Conservation (phyloP, 2,329 filamentous ascomycete genomes). For the Talaromyces sp. region DNA sequence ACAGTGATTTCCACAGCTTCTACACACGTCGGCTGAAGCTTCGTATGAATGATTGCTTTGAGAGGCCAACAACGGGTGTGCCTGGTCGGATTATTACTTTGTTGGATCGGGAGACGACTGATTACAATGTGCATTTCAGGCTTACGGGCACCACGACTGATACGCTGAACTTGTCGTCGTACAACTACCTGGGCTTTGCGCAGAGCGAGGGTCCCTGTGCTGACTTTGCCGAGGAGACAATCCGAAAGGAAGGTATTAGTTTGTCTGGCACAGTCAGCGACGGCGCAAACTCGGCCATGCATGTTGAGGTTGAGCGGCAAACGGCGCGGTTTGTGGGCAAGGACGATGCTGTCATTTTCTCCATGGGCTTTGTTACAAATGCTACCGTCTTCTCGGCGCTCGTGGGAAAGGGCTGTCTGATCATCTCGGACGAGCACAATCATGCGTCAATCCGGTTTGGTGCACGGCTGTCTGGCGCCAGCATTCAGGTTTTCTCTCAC, state of each 20-base stretch:
- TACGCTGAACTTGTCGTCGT: conserved; percentile 94
- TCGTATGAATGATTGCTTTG: conserved; percentile 91
- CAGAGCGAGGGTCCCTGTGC: conserved; percentile 94
- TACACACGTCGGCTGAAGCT: conserved; percentile 86
- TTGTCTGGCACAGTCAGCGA: conserved; percentile 74
- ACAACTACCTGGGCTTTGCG: conserved; percentile 96
- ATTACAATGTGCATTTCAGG: conserved; percentile 74
- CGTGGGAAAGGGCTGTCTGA: conserved; percentile 81
- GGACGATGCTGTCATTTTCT: conserved; percentile 87
- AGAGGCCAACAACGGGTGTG: conserved; percentile 81
- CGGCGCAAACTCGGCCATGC: conserved; percentile 75
- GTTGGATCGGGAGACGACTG: conserved; percentile 77
- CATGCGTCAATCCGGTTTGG: conserved; percentile 93
- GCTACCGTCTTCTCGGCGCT: conserved; percentile 87
- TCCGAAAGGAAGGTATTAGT: conserved; percentile 76
- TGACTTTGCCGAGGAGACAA: conserved; percentile 77
- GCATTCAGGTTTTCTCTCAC: conserved; percentile 92
- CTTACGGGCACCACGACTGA: conserved; percentile 82
- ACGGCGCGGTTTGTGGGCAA: conserved; percentile 88
- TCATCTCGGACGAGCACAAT: conserved; percentile 93
- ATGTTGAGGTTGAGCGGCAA: conserved; percentile 78
- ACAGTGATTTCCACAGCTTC: conserved; percentile 97
- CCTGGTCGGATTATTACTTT: conserved; percentile 87
- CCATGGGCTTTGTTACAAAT: conserved; percentile 96
- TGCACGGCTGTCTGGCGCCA: conserved; percentile 80